Base-by-base conservation (phyloP, 1,284 basidiomycete genomes). In the Quambalaria eucalypti region DNA sequence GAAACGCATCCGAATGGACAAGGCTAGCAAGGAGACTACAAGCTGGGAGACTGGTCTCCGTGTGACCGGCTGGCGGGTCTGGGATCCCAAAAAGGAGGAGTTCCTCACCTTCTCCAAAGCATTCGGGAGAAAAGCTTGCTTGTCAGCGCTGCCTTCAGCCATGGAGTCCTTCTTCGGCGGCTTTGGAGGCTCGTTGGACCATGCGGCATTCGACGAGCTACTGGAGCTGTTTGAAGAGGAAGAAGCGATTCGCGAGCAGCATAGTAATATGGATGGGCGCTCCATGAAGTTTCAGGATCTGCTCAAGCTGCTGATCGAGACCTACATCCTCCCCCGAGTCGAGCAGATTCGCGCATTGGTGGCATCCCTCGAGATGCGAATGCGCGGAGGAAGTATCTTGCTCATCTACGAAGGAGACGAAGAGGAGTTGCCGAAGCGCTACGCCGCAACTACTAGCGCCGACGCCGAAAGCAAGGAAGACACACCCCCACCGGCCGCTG, bases 1-100 rank as follows among this genome's bases (percentile, higher is more conserved):
- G 62, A 97, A 97, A 78, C 80, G 82, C 55, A 81, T 78, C 50
- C 81, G 88, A 30, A 92, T 93, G 90, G 79, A 82, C 54, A 81
- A 83, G 69, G 81, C 81, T 2, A 87, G 90, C 1, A 78, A 77
- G 31, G 78, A 80, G 23, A 87, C 88, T 1, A 96, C 92, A 0
- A 85, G 83, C 2, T 75, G 80, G 1, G 80, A 84, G 71, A 87
- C 84, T 1, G 92, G 92, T 0, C 64, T 96, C 1, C 78, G 90
- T 25, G 73, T 95, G 40, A 95, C 90, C 1, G 92, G 88, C 1
- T 95, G 89, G 76, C 87, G 90, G 80, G 91, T 90, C 56, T 38
- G 49, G 50, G 49, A 25, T 26, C 25, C 42, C 2, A 6, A 7
- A 7, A 26, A 21, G 2, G 21, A 46, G 19, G 42, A 46, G 0